Conservation (phyloP, 2,329 filamentous ascomycete genomes). For the Phyllosticta citribraziliensis region DNA sequence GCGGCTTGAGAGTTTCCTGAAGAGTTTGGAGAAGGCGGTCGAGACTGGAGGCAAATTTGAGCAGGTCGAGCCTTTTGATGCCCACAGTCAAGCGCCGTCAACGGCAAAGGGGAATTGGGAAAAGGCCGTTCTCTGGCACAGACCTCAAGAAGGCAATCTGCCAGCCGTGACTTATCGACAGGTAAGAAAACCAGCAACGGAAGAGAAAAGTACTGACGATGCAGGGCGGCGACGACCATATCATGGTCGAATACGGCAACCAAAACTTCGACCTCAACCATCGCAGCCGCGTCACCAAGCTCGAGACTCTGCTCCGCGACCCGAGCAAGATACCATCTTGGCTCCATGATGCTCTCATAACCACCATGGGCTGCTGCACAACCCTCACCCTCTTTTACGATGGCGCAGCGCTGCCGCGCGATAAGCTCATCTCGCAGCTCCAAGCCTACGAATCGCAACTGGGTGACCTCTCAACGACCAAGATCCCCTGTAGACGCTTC, state of each 20-base stretch:
- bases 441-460: slow-evolving; percentile 32
- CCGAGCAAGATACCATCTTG: slow-evolving; percentile 27
- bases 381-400: slow-evolving; percentile 35
- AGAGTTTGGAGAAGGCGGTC: slow-evolving; percentile 32
- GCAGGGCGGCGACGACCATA: slow-evolving; percentile 35
- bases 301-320: slow-evolving; percentile 31
- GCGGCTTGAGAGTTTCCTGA: slow-evolving; percentile 37
- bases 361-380: slow-evolving; percentile 43
- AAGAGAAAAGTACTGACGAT: slow-evolving; percentile 10
- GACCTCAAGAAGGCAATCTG: slow-evolving; percentile 14
- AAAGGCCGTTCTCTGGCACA: slow-evolving; percentile 22
- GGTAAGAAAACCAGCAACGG: not conserved
- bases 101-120: slow-evolving; percentile 1
- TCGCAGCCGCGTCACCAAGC: slow-evolving; percentile 44
- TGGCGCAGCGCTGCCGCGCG: slow-evolving; percentile 26
- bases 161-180: slow-evolving; percentile 20
- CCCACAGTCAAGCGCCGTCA: slow-evolving; percentile 3
- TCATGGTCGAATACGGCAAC: slow-evolving; percentile 50
- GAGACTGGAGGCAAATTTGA: slow-evolving; percentile 10
- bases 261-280: slow-evolving; percentile 49
- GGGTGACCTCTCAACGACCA: slow-evolving; percentile 31
- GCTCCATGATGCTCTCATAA: slow-evolving; percentile 35
- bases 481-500: slow-evolving; percentile 34
- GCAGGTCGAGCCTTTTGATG: not conserved
- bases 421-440: slow-evolving; percentile 28